These are phyloP conservation scores for Trichoderma citrinoviride DNA, from an alignment of 2,329 filamentous ascomycete species.

Conservation along the genomic window DNA sequence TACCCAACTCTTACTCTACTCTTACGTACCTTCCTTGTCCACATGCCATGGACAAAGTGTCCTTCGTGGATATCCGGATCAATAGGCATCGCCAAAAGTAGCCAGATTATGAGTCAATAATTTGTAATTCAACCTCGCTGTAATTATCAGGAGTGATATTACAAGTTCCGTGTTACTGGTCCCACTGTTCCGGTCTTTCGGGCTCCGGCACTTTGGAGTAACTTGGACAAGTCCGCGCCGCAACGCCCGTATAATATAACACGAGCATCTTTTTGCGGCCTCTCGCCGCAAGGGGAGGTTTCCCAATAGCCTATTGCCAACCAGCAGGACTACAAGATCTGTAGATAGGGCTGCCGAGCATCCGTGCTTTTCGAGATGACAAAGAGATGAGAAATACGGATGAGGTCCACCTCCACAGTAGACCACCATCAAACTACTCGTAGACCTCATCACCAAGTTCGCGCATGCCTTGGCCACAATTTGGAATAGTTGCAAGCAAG, in stretches of 20 bases:
- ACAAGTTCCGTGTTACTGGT: too few species aligned
- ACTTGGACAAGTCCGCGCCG: background rate
- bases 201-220: too few species aligned
- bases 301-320: background rate
- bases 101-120: background rate
- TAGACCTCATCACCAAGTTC: too few species aligned
- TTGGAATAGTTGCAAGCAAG: too few species aligned
- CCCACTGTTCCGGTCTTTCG: too few species aligned
- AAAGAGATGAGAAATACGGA: too few species aligned
- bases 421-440: background rate
- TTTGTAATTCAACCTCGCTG: background rate
- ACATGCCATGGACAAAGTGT: too few species aligned
- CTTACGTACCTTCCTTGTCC: too few species aligned
- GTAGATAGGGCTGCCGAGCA: background rate
- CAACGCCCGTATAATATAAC: background rate
- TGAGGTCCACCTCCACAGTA: background rate
- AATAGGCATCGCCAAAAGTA: background rate
- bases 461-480: too few species aligned
- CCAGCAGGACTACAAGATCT: too few species aligned
- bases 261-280: background rate
- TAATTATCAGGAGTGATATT: too few species aligned
- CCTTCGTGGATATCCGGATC: background rate
- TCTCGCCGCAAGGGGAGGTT: too few species aligned
- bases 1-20: background rate
- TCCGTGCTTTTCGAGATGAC: background rate